phyloP scores from a whole-genome alignment of 768 basidiomycete species.

The Boletus rubescentipes region DNA sequence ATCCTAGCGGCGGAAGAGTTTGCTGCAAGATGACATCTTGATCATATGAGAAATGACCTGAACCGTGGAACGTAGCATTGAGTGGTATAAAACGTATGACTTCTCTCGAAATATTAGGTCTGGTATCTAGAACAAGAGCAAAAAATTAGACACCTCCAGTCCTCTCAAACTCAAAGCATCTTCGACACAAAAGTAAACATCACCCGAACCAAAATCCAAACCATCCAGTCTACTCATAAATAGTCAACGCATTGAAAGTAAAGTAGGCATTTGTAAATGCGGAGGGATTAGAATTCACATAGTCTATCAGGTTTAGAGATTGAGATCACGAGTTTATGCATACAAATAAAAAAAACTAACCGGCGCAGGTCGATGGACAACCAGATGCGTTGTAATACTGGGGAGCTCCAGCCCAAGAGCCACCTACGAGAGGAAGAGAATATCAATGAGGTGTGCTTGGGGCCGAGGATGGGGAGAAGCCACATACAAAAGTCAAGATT shows the following conservation, averaged over 20 bases:
- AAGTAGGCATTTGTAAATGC: constrained; percentile 44
- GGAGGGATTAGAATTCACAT: constrained; percentile 37
- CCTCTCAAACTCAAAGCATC: no score
- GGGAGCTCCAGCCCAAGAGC: constrained; percentile 28
- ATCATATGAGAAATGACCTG: no score
- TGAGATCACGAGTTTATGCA: background rate
- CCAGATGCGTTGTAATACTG: constrained; percentile 17
- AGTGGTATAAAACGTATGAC: no score
- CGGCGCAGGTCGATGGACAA: constrained; percentile 29
- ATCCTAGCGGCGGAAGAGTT: no score
- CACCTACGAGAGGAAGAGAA: constrained; percentile 23
- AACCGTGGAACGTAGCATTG: no score
- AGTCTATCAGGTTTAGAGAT: constrained; percentile 20
- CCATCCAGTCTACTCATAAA: constrained; percentile 30
- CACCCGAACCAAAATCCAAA: background rate
- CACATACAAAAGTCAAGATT: constrained; percentile 39
- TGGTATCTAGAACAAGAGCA: no score
- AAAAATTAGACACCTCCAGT: background rate
- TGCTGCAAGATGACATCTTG: no score
- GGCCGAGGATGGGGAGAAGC: background rate
- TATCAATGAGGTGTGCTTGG: background rate
- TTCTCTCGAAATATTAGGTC: no score
- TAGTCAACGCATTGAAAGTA: constrained; percentile 36
- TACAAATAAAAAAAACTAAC: constrained; percentile 17
- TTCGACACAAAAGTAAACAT: no score